Evolutionary conservation across 495 filamentous ascomycete species (phyloP), one percentile per base, ranked within the genome.

Genomic region (Daldinia childiae): DNA sequence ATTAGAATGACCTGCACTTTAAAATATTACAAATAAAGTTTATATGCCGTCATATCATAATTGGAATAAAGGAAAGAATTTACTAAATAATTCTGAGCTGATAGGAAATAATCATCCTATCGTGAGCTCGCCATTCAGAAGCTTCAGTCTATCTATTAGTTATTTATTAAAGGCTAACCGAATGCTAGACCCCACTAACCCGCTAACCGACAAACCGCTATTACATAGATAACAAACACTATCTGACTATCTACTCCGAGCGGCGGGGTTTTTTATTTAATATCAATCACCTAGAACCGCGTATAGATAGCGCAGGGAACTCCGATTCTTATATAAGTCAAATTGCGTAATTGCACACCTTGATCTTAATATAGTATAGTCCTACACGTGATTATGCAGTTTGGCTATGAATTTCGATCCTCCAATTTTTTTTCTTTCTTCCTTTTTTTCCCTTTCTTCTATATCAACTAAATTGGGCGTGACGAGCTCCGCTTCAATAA

Each of bases 391-490:
- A 73, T 61, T 14, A 8, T 9, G 21, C 17, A 41, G 11, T 17
- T 38, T 19, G 9, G 19, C 0, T 67, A 68, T 63, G n/a, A 61
- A 66, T 38, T 39, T 15, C 11, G 15, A 51, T 14, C n/a, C 19
- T 54, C 50, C 57, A 58, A 66, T 65, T 39, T 63, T 39, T 63
- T 70, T 62, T 61, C 66, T 24, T 70, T 27, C 61, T 38, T 48
- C 58, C 58, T 19, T 61, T 52, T 74, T 74, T 66, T 79, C 75
- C 62, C 74, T 80, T 77, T 73, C 72, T 77, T 81, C 75, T 71
- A 64, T 81, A 83, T 83, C 85, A 88, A 88, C 86, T 87, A 88
- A 75, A 87, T 81, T 83, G 82, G 83, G 81, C 61, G 73, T 85
- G 85, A 87, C 82, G 86, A 87, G 84, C 56, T 78, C 76, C 77